Evolutionary conservation across 2,329 filamentous ascomycete species (phyloP).

Genomic region (Talaromyces marneffei): DNA sequence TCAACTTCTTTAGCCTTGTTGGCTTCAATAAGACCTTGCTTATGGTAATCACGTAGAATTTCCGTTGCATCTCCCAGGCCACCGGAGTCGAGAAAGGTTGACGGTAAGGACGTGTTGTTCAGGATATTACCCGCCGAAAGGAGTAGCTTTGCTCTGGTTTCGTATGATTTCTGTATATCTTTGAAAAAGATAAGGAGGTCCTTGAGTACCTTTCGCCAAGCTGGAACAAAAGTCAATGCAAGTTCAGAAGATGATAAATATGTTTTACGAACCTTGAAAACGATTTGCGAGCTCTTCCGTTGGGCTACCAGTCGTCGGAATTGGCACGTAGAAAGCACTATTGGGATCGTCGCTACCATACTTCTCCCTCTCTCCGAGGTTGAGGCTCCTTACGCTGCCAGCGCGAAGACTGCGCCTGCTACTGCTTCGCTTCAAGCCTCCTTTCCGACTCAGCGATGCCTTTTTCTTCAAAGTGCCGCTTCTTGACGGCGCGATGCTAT

Average conservation of each 20-base stretch:
- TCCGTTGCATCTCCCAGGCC: constrained; percentile 84
- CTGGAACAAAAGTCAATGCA: constrained; percentile 41
- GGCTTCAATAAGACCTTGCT: constrained; percentile 68
- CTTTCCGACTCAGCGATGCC: constrained; percentile 65
- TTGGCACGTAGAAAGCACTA: constrained; percentile 82
- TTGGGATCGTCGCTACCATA: constrained; percentile 59
- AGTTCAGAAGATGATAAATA: background rate
- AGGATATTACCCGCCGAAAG: constrained; percentile 77
- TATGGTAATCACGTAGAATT: constrained; percentile 76
- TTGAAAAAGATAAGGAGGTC: constrained; percentile 91
- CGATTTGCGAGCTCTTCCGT: constrained; percentile 81
- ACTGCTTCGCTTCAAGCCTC: constrained; percentile 69
- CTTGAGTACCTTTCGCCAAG: constrained; percentile 92
- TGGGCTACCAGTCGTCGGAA: constrained; percentile 79
- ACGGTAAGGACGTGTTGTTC: constrained; percentile 69
- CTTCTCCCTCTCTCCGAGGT: constrained; percentile 58
- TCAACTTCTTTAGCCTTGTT: constrained; percentile 89
- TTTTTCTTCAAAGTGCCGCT: constrained; percentile 86
- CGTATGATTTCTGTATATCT: constrained; percentile 85
- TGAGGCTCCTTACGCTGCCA: constrained; percentile 78
- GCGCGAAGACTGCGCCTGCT: constrained; percentile 78
- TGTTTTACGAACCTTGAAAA: constrained; percentile 64
- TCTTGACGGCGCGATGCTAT: constrained; percentile 40
- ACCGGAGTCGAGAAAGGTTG: constrained; percentile 69
- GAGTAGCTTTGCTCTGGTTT: constrained; percentile 74